A percentile compares a stretch with the other conserved stretches of the same genome.
phyloP scores from a whole-genome alignment of 331 rosid genomes.

The Pyracantha coccinea region DNA sequence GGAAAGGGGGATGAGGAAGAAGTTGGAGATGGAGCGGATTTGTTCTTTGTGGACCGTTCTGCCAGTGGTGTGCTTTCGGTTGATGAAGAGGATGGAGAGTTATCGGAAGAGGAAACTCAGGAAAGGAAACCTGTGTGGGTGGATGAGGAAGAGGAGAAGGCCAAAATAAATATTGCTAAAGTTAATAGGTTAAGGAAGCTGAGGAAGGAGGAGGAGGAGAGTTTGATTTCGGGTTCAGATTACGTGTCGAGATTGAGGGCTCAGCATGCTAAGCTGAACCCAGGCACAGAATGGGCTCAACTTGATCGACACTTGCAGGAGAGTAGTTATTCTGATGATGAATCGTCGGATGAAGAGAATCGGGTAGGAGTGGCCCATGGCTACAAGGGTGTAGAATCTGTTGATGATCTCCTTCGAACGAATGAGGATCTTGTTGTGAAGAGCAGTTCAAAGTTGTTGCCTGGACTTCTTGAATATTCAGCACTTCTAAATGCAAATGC shows the following conservation, averaged over 20 bases:
- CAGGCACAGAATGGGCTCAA: slow-evolving; percentile 66
- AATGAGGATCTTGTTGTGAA: slow-evolving; percentile 67
- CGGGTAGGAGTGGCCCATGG: slow-evolving; percentile 32
- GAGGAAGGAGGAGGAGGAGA: slow-evolving; percentile 72
- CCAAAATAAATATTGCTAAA: slow-evolving; percentile 43
- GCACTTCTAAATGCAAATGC: slow-evolving; percentile 55
- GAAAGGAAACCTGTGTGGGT: slow-evolving; percentile 65
- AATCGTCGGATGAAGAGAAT: slow-evolving; percentile 51
- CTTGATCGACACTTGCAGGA: slow-evolving; percentile 26
- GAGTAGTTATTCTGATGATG: slow-evolving; percentile 40
- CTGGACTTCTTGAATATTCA: slow-evolving; percentile 57
- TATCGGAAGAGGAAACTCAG: slow-evolving; percentile 25
- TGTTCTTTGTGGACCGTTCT: slow-evolving; percentile 57
- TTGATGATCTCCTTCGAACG: slow-evolving; percentile 56
- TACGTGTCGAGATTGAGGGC: slow-evolving; percentile 83
- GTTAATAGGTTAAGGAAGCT: slow-evolving; percentile 69
- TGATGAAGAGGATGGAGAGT: slow-evolving; percentile 28
- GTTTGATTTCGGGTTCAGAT: slow-evolving; percentile 53
- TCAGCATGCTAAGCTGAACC: slow-evolving; percentile 73
- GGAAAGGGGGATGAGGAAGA: slow-evolving; percentile 46
- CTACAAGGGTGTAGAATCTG: slow-evolving; percentile 30
- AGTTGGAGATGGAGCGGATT: slow-evolving; percentile 8
- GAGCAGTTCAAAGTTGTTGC: slow-evolving; percentile 46
- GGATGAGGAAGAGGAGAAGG: slow-evolving; percentile 74
- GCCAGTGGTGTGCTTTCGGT: slow-evolving; percentile 29